These are phyloP conservation scores for Lathyrus aphaca DNA, from an alignment of 306 rosid species.

Conservation along the genomic window DNA sequence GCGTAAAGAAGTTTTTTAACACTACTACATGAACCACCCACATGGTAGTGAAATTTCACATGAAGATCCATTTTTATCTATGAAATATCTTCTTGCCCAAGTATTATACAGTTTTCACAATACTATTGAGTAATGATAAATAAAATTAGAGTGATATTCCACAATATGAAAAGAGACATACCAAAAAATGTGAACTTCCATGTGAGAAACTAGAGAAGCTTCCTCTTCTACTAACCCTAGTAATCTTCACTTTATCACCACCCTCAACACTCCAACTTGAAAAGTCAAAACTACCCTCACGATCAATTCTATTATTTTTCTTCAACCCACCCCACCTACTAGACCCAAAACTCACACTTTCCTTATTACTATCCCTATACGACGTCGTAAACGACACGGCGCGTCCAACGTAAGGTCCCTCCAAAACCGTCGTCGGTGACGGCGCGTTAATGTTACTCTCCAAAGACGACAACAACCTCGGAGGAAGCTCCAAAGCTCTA, in stretches of 20 bases:
- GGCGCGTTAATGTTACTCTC: slow-evolving; percentile 37
- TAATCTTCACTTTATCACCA: slow-evolving; percentile 48
- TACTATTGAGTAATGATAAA: neutral
- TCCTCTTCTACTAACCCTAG: slow-evolving; percentile 53
- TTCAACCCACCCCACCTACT: slow-evolving; percentile 67
- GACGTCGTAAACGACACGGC: slow-evolving; percentile 55
- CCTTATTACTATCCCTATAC: slow-evolving; percentile 31
- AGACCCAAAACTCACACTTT: slow-evolving; percentile 50
- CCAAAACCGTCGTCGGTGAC: slow-evolving; percentile 73
- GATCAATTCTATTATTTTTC: slow-evolving; percentile 48
- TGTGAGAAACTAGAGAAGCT: slow-evolving; percentile 46
- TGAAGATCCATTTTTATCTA: slow-evolving; percentile 2
- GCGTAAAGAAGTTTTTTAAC: neutral
- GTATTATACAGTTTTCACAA: neutral
- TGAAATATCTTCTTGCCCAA: neutral
- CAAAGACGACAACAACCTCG: slow-evolving; percentile 60
- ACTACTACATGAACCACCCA: slow-evolving; percentile 2
- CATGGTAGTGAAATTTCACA: slow-evolving; percentile 13
- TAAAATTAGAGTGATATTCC: no score
- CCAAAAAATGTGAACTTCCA: slow-evolving; percentile 58
- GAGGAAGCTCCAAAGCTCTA: slow-evolving; percentile 80
- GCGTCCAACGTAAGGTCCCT: slow-evolving; percentile 65
- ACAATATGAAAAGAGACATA: slow-evolving; percentile 36
- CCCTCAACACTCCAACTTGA: slow-evolving; percentile 25
- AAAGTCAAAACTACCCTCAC: slow-evolving; percentile 51